phyloP scores from a whole-genome alignment of 148 eudicot species.

The Drosera capensis region DNA sequence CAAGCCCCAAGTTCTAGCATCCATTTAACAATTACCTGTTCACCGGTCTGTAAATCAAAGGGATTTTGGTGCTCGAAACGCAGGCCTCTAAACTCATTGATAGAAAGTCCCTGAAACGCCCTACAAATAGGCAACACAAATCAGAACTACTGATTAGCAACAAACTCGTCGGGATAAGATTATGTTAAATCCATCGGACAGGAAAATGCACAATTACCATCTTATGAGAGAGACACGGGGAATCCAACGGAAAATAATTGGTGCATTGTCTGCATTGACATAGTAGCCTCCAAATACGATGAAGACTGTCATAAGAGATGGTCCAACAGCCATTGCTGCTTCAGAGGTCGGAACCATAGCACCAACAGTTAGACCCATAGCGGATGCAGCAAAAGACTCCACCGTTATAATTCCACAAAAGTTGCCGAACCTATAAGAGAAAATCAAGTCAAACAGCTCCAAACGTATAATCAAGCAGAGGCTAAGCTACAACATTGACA shows the following conservation, averaged over 20 bases:
- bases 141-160: neutral
- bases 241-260: slow-evolving; percentile 85
- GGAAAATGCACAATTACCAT: slow-evolving; percentile 36
- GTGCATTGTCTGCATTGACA: slow-evolving; percentile 95
- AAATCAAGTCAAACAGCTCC: slow-evolving; percentile 2
- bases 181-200: too few species aligned
- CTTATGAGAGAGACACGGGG: slow-evolving; percentile 88
- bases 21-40: slow-evolving; percentile 57
- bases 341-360: slow-evolving; percentile 93
- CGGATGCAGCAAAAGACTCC: slow-evolving; percentile 94
- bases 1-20: neutral
- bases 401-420: slow-evolving; percentile 78
- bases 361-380: slow-evolving; percentile 98
- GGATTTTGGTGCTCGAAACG: slow-evolving; percentile 74
- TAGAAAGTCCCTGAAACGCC: slow-evolving; percentile 99
- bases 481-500: neutral
- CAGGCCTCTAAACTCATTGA: slow-evolving; percentile 85
- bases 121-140: slow-evolving; percentile 19
- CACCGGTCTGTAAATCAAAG: slow-evolving; percentile 76
- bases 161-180: neutral
- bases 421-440: slow-evolving; percentile 58
- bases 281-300: slow-evolving; percentile 96
- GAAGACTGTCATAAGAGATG: slow-evolving; percentile 97
- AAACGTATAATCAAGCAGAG: neutral
- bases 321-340: slow-evolving; percentile 97